phyloP scores from a whole-genome alignment of 805 yeast species.

The Pichia thaimueangensis region DNA sequence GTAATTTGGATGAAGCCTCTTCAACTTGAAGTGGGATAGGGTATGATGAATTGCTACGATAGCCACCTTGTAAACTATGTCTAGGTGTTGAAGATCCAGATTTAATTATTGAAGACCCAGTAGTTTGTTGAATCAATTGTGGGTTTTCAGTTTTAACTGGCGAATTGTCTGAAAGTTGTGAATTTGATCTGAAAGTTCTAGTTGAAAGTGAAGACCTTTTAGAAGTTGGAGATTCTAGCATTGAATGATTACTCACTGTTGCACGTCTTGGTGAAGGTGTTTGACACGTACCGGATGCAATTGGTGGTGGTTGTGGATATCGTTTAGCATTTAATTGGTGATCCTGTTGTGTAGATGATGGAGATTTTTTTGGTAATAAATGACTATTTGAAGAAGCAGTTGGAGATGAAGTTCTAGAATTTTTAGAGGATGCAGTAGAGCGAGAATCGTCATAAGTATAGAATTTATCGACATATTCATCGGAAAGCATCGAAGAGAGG shows the following conservation, averaged over 20 bases:
- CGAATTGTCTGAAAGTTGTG: slow-evolving; percentile 23
- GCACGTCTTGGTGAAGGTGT: slow-evolving; percentile 12
- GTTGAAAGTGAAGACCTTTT: slow-evolving; percentile 29
- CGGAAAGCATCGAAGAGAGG: slow-evolving; percentile 13
- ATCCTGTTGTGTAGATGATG: background rate
- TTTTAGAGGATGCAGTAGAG: slow-evolving; percentile 10
- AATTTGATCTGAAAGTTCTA: slow-evolving; percentile 29
- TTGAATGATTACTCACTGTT: slow-evolving; percentile 3
- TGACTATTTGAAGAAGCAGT: slow-evolving; percentile 1
- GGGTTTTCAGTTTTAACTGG: slow-evolving; percentile 16
- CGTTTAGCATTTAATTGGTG: background rate
- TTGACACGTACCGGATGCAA: background rate
- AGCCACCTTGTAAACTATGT: background rate
- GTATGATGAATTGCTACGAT: slow-evolving; percentile 2
- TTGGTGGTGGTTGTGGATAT: slow-evolving; percentile 11
- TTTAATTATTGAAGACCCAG: background rate
- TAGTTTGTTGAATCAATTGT: slow-evolving; percentile 5
- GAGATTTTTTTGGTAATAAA: background rate
- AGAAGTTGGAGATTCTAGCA: slow-evolving; percentile 22
- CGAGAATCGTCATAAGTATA: slow-evolving; percentile 3
- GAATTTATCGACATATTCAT: slow-evolving; percentile 12
- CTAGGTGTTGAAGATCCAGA: slow-evolving; percentile 10
- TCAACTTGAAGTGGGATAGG: slow-evolving; percentile 18
- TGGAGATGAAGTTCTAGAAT: slow-evolving; percentile 15
- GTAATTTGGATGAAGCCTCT: slow-evolving; percentile 25